phyloP scores from a whole-genome alignment of 2,329 filamentous ascomycete species.

The Eutypa lata region DNA sequence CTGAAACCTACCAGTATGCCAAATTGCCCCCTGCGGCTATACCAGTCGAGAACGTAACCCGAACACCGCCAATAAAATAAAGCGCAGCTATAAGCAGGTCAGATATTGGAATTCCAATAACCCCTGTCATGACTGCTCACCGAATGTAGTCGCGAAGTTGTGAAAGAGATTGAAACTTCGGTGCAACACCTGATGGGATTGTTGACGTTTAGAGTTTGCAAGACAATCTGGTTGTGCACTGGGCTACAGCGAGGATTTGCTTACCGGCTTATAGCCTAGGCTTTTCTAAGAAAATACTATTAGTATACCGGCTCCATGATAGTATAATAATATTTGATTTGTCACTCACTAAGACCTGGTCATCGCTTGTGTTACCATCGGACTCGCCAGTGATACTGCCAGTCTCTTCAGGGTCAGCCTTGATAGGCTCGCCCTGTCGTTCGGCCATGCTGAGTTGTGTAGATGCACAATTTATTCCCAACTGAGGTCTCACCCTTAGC shows the following conservation, averaged over 20 bases:
- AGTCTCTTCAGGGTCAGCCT: too few species aligned
- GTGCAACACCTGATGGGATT: conserved; percentile 45
- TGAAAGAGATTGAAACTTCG: conserved; percentile 55
- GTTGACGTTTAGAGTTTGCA: conserved; percentile 10
- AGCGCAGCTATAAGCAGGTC: conserved; percentile 44
- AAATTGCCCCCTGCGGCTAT: conserved; percentile 59
- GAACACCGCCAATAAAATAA: conserved; percentile 59
- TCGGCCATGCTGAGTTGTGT: too few species aligned
- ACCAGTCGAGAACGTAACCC: conserved; percentile 60
- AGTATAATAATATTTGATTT: too few species aligned
- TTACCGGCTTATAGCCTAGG: conserved; percentile 54
- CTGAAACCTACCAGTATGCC: conserved; percentile 50
- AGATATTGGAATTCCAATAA: neutral
- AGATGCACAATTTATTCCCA: too few species aligned
- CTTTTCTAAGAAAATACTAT: conserved; percentile 31
- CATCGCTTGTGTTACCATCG: conserved; percentile 1
- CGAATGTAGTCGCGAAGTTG: conserved; percentile 58
- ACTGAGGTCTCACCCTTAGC: too few species aligned
- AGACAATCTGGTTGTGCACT: neutral
- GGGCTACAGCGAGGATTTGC: conserved; percentile 10
- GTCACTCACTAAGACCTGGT: neutral
- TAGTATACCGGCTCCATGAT: neutral
- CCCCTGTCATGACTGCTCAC: conserved; percentile 28
- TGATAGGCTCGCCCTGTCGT: too few species aligned
- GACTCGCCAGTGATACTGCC: neutral